Percentiles rank a stretch among this genome's conserved stretches.
phyloP scores from a whole-genome alignment of 1,139 yeast species.

The Zhuliangozyma parablackwelliae region DNA sequence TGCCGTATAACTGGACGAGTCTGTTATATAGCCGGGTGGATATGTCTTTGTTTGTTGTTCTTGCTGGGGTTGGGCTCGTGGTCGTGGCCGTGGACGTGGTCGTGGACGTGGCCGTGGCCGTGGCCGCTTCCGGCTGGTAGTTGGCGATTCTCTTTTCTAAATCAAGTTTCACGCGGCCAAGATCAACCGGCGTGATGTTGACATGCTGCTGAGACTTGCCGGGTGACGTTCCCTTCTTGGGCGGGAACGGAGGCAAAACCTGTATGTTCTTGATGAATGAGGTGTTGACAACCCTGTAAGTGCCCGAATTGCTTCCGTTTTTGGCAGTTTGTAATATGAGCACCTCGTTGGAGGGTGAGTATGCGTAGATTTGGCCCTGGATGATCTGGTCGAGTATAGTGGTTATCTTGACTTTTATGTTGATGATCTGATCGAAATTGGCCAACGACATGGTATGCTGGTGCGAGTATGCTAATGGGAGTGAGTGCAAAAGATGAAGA shows the following conservation, averaged over 20 bases:
- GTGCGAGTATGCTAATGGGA: neutral
- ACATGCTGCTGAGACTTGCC: constrained; percentile 2
- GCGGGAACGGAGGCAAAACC: constrained; percentile 27
- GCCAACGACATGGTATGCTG: constrained; percentile 7
- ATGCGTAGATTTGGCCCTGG: constrained; percentile 61
- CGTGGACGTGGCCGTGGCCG: neutral
- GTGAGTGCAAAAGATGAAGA: too few species aligned
- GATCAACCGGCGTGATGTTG: constrained; percentile 8
- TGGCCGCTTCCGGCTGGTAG: constrained; percentile 7
- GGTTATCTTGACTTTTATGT: constrained; percentile 52
- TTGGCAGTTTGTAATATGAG: constrained; percentile 15
- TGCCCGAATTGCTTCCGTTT: constrained; percentile 7
- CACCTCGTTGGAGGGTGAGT: constrained; percentile 30
- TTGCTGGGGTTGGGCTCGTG: neutral
- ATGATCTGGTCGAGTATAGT: constrained; percentile 56
- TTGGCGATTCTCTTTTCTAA: constrained; percentile 12
- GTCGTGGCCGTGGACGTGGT: constrained; percentile 1
- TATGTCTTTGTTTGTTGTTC: constrained; percentile 1
- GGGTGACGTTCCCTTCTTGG: constrained; percentile 11
- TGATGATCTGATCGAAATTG: constrained; percentile 13
- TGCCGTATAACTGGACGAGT: constrained; percentile 18
- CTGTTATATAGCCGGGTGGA: constrained; percentile 14
- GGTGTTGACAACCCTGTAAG: constrained; percentile 52
- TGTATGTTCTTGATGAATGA: constrained; percentile 54
- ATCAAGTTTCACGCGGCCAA: constrained; percentile 16